phyloP scores from a whole-genome alignment of 139 green algal genomes.

The Medakamo hakoo region DNA sequence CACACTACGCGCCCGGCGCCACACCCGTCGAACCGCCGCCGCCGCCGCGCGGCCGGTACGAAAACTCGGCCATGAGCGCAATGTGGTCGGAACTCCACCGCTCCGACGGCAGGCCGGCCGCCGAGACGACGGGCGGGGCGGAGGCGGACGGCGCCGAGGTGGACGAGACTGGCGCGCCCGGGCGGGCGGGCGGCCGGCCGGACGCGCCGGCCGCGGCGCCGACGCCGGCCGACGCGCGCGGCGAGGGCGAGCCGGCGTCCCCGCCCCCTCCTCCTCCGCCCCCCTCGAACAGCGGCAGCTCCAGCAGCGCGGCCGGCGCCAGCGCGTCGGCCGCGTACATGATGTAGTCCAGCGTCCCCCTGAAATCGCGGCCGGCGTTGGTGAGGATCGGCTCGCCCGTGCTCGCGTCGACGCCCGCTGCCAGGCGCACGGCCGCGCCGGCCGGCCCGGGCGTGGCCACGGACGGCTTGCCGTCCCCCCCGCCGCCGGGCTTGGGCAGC shows the following conservation, averaged over 20 bases:
- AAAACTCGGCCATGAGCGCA: constrained; percentile 80
- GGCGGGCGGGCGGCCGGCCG: background rate
- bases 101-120: constrained; percentile 66
- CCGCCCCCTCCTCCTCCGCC: constrained; percentile 14
- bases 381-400: constrained; percentile 50
- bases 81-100: constrained; percentile 80
- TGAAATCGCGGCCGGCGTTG: constrained; percentile 75
- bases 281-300: constrained; percentile 67
- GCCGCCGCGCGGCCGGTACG: constrained; percentile 34
- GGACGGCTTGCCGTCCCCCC: background rate
- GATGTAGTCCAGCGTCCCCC: constrained; percentile 92
- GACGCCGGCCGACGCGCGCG: background rate
- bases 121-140: constrained; percentile 2
- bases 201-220: background rate
- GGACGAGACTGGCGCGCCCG: background rate
- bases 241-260: background rate
- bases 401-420: constrained; percentile 35
- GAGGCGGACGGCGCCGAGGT: too few species aligned
- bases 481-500: constrained; percentile 15
- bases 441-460: too few species aligned
- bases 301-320: constrained; percentile 58
- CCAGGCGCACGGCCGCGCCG: constrained; percentile 21
- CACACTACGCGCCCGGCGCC: too few species aligned
- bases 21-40: too few species aligned
- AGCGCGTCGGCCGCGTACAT: constrained; percentile 72